A percentile compares a stretch with the other conserved stretches of the same genome.
Evolutionary conservation across 2,329 filamentous ascomycete genomes (phyloP).

Genomic region (Chaetomium sp.): DNA sequence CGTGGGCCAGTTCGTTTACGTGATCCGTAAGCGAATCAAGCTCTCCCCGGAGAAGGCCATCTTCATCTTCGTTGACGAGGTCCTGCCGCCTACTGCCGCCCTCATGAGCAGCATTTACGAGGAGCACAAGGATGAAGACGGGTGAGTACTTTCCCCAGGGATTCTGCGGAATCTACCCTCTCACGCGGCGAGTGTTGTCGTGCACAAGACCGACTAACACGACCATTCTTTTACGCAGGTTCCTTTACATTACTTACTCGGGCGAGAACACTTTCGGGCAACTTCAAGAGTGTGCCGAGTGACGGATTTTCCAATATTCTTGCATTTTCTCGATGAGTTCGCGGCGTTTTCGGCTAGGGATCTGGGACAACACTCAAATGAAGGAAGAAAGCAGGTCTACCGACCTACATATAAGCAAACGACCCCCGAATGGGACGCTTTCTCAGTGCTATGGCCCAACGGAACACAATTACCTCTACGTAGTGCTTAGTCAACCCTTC

Average conservation of each 20-base stretch:
- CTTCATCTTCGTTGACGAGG: slow-evolving; percentile 99
- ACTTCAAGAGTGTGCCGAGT: slow-evolving; percentile 35
- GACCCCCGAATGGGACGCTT: too few relatives aligned
- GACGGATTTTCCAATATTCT: neutral
- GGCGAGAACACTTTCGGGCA: slow-evolving; percentile 97
- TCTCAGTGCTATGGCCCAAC: too few relatives aligned
- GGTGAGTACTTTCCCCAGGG: slow-evolving; percentile 38
- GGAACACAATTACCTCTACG: too few relatives aligned
- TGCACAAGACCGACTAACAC: slow-evolving; percentile 3
- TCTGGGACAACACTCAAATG: slow-evolving; percentile 8
- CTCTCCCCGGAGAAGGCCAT: slow-evolving; percentile 98
- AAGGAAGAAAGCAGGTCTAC: too few relatives aligned
- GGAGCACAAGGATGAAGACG: slow-evolving; percentile 86
- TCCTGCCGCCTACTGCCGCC: slow-evolving; percentile 89
- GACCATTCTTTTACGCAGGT: slow-evolving; percentile 44
- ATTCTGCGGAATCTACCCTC: neutral
- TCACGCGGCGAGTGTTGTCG: neutral
- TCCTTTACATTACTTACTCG: slow-evolving; percentile 99
- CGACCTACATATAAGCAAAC: too few relatives aligned
- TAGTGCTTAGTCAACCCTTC: too few relatives aligned
- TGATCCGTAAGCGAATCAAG: slow-evolving; percentile 99
- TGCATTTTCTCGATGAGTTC: slow-evolving; percentile 15
- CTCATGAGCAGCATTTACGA: slow-evolving; percentile 99
- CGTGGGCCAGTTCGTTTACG: slow-evolving; percentile 97
- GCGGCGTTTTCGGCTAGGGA: slow-evolving; percentile 20